These are phyloP conservation scores for Miscanthus sacchariflorus DNA, from an alignment of 202 grass and related monocot genomes.

Conservation along the genomic window DNA sequence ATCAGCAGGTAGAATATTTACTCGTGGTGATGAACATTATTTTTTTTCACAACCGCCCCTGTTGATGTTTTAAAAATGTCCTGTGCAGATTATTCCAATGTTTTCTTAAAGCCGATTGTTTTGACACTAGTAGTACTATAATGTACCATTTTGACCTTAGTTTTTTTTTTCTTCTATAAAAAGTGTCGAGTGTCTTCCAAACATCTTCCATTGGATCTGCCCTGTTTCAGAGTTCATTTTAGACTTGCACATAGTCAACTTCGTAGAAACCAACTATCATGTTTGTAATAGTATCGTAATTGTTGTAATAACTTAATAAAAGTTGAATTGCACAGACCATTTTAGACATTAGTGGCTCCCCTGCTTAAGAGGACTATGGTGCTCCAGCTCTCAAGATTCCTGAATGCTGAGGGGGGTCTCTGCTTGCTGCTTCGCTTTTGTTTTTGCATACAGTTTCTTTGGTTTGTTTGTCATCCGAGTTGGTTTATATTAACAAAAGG, in stretches of 20 bases:
- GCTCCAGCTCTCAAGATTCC: constrained; percentile 24
- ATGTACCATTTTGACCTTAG: constrained; percentile 15
- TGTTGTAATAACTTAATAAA: background rate
- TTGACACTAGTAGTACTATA: background rate
- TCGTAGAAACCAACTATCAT: background rate
- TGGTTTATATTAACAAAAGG: background rate
- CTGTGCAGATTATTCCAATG: background rate
- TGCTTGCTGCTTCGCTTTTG: background rate
- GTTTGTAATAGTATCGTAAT: background rate
- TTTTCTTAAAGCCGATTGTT: background rate
- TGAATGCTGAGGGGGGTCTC: background rate
- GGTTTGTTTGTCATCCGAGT: background rate
- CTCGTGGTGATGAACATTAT: background rate
- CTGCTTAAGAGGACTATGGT: background rate
- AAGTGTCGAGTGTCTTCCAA: background rate
- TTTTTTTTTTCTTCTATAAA: background rate
- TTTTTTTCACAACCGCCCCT: background rate
- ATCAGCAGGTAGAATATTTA: constrained; percentile 8
- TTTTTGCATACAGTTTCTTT: background rate
- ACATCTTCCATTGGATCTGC: background rate
- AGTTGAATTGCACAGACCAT: background rate
- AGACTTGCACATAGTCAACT: background rate
- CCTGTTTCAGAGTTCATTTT: background rate
- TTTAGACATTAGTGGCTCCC: background rate
- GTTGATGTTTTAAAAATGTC: background rate